Evolutionary conservation across 129 eudicot genomes (phyloP).

Genomic region (Chrysanthemum seticuspe): DNA sequence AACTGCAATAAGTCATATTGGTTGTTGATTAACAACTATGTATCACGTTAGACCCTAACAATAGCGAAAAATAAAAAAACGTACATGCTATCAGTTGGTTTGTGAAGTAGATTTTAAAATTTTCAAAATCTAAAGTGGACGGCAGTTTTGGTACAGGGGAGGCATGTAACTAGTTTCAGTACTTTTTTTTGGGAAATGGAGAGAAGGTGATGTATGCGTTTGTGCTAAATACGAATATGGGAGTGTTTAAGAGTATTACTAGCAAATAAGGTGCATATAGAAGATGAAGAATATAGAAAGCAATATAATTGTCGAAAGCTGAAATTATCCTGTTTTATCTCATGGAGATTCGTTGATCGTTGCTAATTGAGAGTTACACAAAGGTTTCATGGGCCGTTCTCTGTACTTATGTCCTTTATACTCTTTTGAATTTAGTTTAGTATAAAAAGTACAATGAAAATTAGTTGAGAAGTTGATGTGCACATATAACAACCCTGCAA

Average conservation of each 20-base stretch:
- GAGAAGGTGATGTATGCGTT: neutral
- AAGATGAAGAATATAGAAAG: slow-evolving; percentile 11
- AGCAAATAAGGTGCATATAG: neutral
- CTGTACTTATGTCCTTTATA: neutral
- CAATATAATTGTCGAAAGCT: neutral
- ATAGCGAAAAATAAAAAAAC: neutral
- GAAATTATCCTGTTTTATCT: neutral
- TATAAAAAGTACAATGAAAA: neutral
- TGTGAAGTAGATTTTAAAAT: neutral
- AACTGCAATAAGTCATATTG: neutral
- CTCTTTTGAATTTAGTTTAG: slow-evolving; percentile 4
- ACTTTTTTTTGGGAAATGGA: neutral
- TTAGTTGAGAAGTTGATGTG: slow-evolving; percentile 5
- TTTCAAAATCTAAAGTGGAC: slow-evolving; percentile 8
- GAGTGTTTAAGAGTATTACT: slow-evolving; percentile 10
- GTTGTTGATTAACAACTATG: neutral
- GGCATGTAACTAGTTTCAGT: neutral
- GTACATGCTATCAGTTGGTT: neutral
- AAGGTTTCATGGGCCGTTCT: neutral
- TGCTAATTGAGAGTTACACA: neutral
- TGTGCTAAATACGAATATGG: slow-evolving; percentile 1
- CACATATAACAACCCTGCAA: neutral
- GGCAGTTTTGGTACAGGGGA: neutral
- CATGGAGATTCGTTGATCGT: neutral
- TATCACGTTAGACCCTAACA: slow-evolving; percentile 18